phyloP scores from a whole-genome alignment of 371 early-diverging fungal genomes.

The Thermomucor indicae-seudaticae region DNA sequence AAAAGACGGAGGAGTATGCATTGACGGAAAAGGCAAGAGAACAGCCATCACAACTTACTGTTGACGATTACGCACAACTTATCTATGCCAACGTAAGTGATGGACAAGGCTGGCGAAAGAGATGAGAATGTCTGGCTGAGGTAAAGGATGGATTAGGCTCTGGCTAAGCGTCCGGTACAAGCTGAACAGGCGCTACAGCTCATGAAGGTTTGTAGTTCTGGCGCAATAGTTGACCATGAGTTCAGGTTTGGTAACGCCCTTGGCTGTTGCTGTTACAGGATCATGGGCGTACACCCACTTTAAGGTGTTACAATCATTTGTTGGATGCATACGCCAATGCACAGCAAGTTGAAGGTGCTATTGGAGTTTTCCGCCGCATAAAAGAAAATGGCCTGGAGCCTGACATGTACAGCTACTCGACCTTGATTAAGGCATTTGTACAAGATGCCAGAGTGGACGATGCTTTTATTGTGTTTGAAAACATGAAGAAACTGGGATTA shows the following conservation, averaged over 20 bases:
- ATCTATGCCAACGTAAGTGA: constrained; percentile 62
- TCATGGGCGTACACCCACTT: constrained; percentile 59
- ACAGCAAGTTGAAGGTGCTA: constrained; percentile 56
- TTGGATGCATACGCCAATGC: constrained; percentile 78
- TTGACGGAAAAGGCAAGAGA: neutral
- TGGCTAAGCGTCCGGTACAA: constrained; percentile 59
- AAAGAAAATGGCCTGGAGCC: constrained; percentile 45
- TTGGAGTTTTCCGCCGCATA: constrained; percentile 52
- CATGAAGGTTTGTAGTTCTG: constrained; percentile 40
- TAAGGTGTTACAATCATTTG: constrained; percentile 68
- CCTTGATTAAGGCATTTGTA: constrained; percentile 72
- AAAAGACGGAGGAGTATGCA: neutral
- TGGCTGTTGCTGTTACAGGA: constrained; percentile 18
- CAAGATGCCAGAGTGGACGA: constrained; percentile 54
- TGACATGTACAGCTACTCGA: constrained; percentile 61
- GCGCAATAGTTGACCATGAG: neutral
- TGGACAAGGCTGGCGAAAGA: neutral
- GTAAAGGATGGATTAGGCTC: constrained; percentile 22
- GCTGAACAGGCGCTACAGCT: constrained; percentile 71
- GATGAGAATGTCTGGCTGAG: neutral
- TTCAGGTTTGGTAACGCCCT: no score
- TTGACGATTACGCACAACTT: constrained; percentile 54
- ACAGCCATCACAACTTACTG: neutral
- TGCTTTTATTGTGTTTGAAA: constrained; percentile 71
- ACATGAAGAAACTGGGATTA: constrained; percentile 58